phyloP scores from a whole-genome alignment of 1,284 basidiomycete genomes.

The Cystobasidium sp. region DNA sequence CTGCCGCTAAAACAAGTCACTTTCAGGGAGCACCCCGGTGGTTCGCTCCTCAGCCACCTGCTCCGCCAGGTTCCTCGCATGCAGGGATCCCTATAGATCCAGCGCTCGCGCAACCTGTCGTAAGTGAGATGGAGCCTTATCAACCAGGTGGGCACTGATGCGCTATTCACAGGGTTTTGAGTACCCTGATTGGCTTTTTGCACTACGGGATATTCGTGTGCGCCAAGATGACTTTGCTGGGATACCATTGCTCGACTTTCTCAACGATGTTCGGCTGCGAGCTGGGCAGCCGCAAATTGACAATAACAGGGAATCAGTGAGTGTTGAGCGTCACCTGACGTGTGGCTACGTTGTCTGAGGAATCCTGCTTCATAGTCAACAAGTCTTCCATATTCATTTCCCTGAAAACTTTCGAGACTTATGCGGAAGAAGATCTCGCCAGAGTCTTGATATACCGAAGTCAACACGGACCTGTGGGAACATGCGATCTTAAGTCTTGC shows the following conservation, averaged over 20 bases:
- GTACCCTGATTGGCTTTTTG: constrained; percentile 16
- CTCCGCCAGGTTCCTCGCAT: background rate
- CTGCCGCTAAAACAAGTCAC: background rate
- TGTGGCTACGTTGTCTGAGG: no score
- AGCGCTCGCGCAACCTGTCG: background rate
- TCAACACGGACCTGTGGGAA: no score
- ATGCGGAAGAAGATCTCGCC: no score
- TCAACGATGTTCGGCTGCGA: background rate
- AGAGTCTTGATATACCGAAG: no score
- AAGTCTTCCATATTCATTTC: constrained; percentile 9
- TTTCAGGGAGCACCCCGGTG: background rate
- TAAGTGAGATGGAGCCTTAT: background rate
- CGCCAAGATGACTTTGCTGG: constrained; percentile 29
- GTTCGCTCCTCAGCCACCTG: background rate
- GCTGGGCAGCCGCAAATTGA: background rate
- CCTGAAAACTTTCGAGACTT: background rate
- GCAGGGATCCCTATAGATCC: background rate
- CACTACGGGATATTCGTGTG: constrained; percentile 19
- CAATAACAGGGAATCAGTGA: no score
- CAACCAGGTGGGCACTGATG: background rate
- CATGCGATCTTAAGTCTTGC: no score
- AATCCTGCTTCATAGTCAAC: background rate
- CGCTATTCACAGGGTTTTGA: background rate
- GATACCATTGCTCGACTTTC: constrained; percentile 17
- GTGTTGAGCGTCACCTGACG: no score